A percentile compares a stretch with the other conserved stretches of the same genome.
Conservation (phyloP, 352 stramenopile species). For the Phytophthora colocasiae region DNA sequence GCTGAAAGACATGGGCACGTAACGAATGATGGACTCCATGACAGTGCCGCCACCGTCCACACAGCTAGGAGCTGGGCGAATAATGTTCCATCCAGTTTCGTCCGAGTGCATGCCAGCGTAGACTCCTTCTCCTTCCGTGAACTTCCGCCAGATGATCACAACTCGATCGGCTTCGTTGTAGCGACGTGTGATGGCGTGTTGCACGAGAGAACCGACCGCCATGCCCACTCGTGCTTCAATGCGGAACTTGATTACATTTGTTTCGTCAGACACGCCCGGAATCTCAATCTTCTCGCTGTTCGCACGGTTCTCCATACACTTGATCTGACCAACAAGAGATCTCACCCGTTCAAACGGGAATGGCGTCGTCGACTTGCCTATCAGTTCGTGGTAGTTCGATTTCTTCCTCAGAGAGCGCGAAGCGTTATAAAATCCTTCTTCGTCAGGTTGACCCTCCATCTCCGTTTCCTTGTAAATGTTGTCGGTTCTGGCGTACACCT, state of each 20-base stretch:
- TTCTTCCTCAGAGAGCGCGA: not conserved
- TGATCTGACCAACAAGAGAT: not conserved
- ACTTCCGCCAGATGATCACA: slow-evolving; percentile 57
- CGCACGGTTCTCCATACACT: slow-evolving; percentile 23
- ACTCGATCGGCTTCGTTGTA: slow-evolving; percentile 53
- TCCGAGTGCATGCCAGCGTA: slow-evolving; percentile 58
- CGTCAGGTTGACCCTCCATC: not conserved
- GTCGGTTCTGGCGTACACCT: slow-evolving; percentile 32
- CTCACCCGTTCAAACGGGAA: slow-evolving; percentile 31
- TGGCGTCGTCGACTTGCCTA: slow-evolving; percentile 19
- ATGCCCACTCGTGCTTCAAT: slow-evolving; percentile 11
- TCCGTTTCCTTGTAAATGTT: slow-evolving; percentile 14
- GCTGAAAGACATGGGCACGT: slow-evolving; percentile 34
- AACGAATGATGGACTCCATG: slow-evolving; percentile 33
- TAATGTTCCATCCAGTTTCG: slow-evolving; percentile 60
- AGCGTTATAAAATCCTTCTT: not conserved
- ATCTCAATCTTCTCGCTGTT: slow-evolving; percentile 22
- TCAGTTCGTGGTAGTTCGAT: slow-evolving; percentile 23
- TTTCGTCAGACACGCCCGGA: slow-evolving; percentile 28
- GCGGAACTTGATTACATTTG: slow-evolving; percentile 34
- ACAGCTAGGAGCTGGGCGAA: slow-evolving; percentile 18
- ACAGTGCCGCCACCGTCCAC: slow-evolving; percentile 8
- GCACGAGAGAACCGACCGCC: slow-evolving; percentile 9
- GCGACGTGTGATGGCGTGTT: slow-evolving; percentile 42
- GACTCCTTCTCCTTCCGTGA: slow-evolving; percentile 45